Conservation (phyloP, 2,329 filamentous ascomycete species). For the Arthrobotrys sinensis region DNA sequence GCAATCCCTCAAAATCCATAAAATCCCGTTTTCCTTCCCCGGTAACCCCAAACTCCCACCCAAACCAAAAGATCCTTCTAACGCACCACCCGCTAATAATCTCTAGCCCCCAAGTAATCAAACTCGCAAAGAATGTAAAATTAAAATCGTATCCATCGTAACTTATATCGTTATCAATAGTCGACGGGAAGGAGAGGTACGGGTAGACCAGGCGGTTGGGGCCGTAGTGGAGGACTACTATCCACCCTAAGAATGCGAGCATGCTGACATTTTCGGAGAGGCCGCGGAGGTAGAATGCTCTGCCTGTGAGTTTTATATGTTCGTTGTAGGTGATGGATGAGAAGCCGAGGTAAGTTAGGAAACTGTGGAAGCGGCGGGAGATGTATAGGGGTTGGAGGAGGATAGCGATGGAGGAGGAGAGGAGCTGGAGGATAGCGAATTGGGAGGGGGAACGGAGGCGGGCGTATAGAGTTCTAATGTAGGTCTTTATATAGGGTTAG, state of each 20-base stretch:
- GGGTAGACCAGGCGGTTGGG: constrained; percentile 79
- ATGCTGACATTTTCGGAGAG: constrained; percentile 79
- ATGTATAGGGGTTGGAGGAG: constrained; percentile 77
- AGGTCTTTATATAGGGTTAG: constrained; percentile 70
- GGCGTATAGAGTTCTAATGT: constrained; percentile 79
- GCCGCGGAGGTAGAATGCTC: constrained; percentile 78
- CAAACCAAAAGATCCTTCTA: constrained; percentile 73
- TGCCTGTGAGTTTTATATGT: constrained; percentile 77
- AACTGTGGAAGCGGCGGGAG: constrained; percentile 74
- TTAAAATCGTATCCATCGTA: constrained; percentile 74
- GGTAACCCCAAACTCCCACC: constrained; percentile 76
- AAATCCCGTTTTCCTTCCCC: constrained; percentile 77
- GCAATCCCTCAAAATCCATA: constrained; percentile 77
- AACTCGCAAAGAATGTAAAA: constrained; percentile 76
- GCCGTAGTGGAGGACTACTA: constrained; percentile 78
- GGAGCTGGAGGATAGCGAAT: constrained; percentile 77
- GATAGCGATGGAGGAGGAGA: constrained; percentile 77
- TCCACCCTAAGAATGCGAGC: constrained; percentile 77
- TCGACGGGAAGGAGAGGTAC: constrained; percentile 75
- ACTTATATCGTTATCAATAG: constrained; percentile 68
- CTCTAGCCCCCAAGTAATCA: constrained; percentile 78
- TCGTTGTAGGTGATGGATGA: constrained; percentile 75
- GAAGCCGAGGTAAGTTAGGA: constrained; percentile 72
- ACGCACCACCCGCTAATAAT: constrained; percentile 76
- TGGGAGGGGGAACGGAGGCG: constrained; percentile 77